Evolutionary conservation across 2,329 filamentous ascomycete species (phyloP).

Genomic region (Colletotrichum sansevieriae): DNA sequence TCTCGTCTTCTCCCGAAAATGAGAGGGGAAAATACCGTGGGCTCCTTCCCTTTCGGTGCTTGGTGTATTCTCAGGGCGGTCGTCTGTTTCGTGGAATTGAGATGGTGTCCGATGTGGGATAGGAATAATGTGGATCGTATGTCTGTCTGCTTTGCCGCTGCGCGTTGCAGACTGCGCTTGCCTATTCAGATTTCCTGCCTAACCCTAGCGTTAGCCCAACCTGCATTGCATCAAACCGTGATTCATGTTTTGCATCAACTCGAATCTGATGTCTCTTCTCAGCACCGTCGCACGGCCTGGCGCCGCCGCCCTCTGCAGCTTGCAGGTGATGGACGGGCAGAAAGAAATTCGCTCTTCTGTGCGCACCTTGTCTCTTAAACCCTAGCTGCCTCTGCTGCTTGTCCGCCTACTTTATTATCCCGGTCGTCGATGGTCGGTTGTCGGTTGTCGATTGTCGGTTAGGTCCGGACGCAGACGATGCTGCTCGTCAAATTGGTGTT

Average conservation of each 20-base stretch:
- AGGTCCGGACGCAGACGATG: slow-evolving; percentile 3
- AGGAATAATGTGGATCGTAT: slow-evolving; percentile 23
- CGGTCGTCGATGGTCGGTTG: slow-evolving; percentile 9
- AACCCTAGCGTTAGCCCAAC: slow-evolving; percentile 21
- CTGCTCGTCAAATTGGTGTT: slow-evolving; percentile 13
- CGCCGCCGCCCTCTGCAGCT: slow-evolving; percentile 18
- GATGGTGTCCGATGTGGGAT: slow-evolving; percentile 24
- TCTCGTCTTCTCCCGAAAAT: not conserved
- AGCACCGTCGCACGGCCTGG: slow-evolving; percentile 29
- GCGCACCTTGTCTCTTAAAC: slow-evolving; percentile 18
- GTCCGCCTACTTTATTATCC: slow-evolving; percentile 9
- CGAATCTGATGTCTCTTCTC: slow-evolving; percentile 27
- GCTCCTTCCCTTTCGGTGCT: slow-evolving; percentile 31
- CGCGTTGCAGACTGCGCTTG: not conserved
- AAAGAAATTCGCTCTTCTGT: slow-evolving; percentile 26
- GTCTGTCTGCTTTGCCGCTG: not conserved
- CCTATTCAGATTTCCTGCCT: slow-evolving; percentile 10
- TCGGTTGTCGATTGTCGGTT: not conserved
- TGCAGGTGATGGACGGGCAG: slow-evolving; percentile 19
- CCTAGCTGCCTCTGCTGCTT: slow-evolving; percentile 18
- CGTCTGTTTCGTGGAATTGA: too few relatives aligned
- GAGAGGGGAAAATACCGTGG: not conserved
- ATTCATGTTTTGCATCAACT: not conserved
- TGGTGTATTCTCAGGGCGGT: slow-evolving; percentile 8
- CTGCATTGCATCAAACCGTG: not conserved